phyloP scores from a whole-genome alignment of 495 filamentous ascomycete genomes.

The Aspergillus funiculosus region DNA sequence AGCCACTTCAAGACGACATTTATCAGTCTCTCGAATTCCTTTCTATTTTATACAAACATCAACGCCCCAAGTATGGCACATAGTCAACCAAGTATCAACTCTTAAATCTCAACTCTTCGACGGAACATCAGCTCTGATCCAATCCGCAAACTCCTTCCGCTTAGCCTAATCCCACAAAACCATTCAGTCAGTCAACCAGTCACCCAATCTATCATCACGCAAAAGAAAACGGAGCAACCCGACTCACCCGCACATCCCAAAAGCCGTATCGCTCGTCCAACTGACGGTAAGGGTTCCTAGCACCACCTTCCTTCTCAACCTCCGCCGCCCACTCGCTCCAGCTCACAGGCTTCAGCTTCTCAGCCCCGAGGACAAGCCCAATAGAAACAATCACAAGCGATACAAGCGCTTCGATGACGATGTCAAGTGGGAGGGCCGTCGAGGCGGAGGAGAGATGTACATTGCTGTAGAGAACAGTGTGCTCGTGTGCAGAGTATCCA shows the following conservation, averaged over 20 bases:
- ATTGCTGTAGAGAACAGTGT: slow-evolving; percentile 62
- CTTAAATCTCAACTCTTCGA: slow-evolving; percentile 16
- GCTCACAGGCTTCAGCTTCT: slow-evolving; percentile 66
- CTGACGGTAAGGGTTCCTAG: slow-evolving; percentile 43
- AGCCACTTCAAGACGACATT: too few species aligned
- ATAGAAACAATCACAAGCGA: slow-evolving; percentile 60
- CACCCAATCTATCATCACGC: slow-evolving; percentile 18
- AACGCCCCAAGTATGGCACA: too few species aligned
- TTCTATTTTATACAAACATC: neutral
- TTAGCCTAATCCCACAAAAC: slow-evolving; percentile 56
- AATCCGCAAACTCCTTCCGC: slow-evolving; percentile 69
- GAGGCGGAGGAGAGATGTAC: slow-evolving; percentile 46
- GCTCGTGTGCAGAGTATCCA: slow-evolving; percentile 82
- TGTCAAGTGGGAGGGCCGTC: slow-evolving; percentile 59
- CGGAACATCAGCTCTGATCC: slow-evolving; percentile 48
- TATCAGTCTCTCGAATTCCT: neutral
- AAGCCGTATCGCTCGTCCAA: slow-evolving; percentile 62
- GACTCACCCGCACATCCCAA: slow-evolving; percentile 60
- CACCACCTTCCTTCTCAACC: slow-evolving; percentile 63
- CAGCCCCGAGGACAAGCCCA: slow-evolving; percentile 64
- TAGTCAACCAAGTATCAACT: neutral
- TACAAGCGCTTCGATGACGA: slow-evolving; percentile 59
- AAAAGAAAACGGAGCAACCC: slow-evolving; percentile 30
- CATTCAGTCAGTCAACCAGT: slow-evolving; percentile 6
- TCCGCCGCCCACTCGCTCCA: slow-evolving; percentile 81